Conservation (phyloP, 305 asterid species). For the Fraxinus sp. region DNA sequence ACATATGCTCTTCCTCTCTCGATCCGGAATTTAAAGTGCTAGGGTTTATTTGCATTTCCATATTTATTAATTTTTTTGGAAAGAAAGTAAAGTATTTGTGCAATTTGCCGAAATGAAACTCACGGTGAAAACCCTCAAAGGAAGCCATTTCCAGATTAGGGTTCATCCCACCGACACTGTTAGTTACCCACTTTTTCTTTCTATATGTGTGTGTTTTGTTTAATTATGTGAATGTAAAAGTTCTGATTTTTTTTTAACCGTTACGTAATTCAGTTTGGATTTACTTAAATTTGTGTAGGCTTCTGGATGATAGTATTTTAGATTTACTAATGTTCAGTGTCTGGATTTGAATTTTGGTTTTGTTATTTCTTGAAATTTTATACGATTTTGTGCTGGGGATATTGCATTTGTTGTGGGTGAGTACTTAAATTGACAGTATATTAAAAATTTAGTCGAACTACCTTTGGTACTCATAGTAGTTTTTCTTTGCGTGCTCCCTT, state of each 20-base stretch:
- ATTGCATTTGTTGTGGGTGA: neutral
- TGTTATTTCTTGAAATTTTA: neutral
- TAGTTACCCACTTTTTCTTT: slow-evolving; percentile 21
- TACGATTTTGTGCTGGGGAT: neutral
- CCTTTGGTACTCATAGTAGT: neutral
- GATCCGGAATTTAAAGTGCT: neutral
- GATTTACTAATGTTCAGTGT: neutral
- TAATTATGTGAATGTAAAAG: neutral
- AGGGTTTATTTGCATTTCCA: neutral
- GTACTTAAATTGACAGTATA: neutral
- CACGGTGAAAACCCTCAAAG: slow-evolving; percentile 94
- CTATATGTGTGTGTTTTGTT: neutral
- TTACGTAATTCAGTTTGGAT: neutral
- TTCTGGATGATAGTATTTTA: neutral
- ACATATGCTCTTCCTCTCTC: neutral
- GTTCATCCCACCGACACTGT: slow-evolving; percentile 83
- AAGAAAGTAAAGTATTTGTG: neutral
- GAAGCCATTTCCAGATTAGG: slow-evolving; percentile 85
- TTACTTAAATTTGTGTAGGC: neutral
- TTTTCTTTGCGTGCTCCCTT: neutral
- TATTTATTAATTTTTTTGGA: neutral
- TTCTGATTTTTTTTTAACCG: neutral
- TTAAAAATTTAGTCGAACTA: neutral
- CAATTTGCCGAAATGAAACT: slow-evolving; percentile 68
- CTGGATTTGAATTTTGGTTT: neutral